A percentile compares a stretch with the other conserved stretches of the same genome.
phyloP scores from a whole-genome alignment of 306 rosid genomes.

The Hylodesmum podocarpum region DNA sequence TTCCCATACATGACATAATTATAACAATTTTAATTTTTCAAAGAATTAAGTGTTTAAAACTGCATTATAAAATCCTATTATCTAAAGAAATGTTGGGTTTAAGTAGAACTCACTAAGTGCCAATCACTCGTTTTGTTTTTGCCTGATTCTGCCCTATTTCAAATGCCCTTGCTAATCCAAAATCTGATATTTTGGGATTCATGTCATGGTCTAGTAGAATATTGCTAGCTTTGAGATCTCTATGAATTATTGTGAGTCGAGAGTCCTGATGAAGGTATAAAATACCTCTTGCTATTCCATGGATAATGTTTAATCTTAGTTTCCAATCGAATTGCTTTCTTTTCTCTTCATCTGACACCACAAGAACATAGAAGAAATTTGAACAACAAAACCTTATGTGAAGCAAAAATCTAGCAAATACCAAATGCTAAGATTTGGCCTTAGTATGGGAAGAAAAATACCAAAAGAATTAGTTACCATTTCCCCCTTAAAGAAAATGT shows the following conservation, averaged over 20 bases:
- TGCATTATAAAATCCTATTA: background rate
- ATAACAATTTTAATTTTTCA: background rate
- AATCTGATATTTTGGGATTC: background rate
- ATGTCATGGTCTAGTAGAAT: background rate
- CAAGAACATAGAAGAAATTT: background rate
- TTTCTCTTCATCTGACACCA: background rate
- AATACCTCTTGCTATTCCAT: background rate
- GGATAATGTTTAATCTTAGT: background rate
- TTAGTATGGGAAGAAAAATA: background rate
- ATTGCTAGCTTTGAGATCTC: constrained; percentile 14
- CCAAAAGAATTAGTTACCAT: background rate
- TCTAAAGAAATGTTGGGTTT: background rate
- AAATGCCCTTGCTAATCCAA: background rate
- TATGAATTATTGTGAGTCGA: background rate
- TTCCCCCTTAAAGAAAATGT: background rate
- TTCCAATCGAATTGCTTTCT: background rate
- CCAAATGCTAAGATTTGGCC: background rate
- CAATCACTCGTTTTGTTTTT: background rate
- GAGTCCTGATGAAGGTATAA: background rate
- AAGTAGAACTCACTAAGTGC: constrained; percentile 27
- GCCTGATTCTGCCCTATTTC: background rate
- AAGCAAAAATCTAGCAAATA: background rate
- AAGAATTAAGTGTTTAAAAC: background rate
- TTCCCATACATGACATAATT: background rate
- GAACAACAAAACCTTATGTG: background rate